Evolutionary conservation across 306 rosid species (phyloP), one percentile per base, ranked within the genome.

Genomic region (Lupinus albus): DNA sequence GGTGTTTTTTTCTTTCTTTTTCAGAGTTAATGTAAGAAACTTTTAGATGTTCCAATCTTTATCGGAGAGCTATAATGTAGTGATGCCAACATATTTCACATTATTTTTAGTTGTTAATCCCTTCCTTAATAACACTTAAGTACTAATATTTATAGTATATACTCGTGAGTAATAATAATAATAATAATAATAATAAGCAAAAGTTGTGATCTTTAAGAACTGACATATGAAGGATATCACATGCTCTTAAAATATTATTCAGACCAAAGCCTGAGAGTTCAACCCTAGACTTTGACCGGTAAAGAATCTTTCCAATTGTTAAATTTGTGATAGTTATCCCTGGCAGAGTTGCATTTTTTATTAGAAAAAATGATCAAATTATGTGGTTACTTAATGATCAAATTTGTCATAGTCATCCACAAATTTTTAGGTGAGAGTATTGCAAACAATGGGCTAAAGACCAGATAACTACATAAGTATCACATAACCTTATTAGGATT

Each of bases 301-400:
- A 82, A 87, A 87, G 92, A 90, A 87, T 87, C 92, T 77, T 83
- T 72, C 75, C 75, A 75, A 52, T 79, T 49, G 35, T 77, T 66
- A 68, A 68, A 35, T 75, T 76, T 81, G 71, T 55, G 81, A 73
- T 79, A 38, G 39, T 67, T 75, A 78, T 79, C 79, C 61, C 60
- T 20, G 63, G 18, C 38, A 33, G 8, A 33, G 6, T 33, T 1
- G 38, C 52, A 57, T 45, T 76, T 66, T 21, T 68, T 20, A 56
- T 70, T 62, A 48, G 66, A 42, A 70, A 70, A 75, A 13, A 7
- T 16, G n/a, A 28, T 25, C 11, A 21, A 10, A 6, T 8, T 38
- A 11, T 8, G 9, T 38, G 44, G 11, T 38, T 0, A 38, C 12
- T 38, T 25, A 25, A 25, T 25, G 4, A n/a, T n/a, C n/a, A n/a